These are phyloP conservation scores for Zygosaccharomyces siamensis DNA, from an alignment of 805 yeast species.

Conservation along the genomic window DNA sequence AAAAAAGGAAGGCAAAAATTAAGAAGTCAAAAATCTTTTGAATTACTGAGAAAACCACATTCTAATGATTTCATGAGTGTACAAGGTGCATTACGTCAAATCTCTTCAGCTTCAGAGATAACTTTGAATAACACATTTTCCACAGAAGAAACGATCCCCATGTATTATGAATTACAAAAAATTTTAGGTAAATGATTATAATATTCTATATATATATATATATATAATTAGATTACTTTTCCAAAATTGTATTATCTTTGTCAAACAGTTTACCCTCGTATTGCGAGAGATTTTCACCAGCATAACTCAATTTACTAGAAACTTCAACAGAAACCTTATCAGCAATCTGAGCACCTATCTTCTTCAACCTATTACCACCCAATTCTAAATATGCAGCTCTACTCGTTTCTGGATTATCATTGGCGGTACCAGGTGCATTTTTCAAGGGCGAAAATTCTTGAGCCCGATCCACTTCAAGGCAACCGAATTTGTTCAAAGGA, in stretches of 20 bases:
- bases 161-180: constrained; percentile 28
- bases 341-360: constrained; percentile 61
- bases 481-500: constrained; percentile 68
- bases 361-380: constrained; percentile 67
- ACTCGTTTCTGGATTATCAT: constrained; percentile 84
- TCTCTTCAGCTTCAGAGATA: constrained; percentile 5
- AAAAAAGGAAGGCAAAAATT: constrained; percentile 25
- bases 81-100: constrained; percentile 1
- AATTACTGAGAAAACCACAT: constrained; percentile 18
- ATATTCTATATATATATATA: neutral
- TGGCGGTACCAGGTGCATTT: constrained; percentile 76
- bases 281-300: constrained; percentile 63
- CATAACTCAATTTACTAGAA: constrained; percentile 65
- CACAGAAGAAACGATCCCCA: constrained; percentile 33
- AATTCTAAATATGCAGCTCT: constrained; percentile 57
- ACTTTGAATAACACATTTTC: constrained; percentile 11
- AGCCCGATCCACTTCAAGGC: constrained; percentile 80
- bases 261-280: constrained; percentile 45
- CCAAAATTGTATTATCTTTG: constrained; percentile 26
- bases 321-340: constrained; percentile 63
- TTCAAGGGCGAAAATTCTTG: constrained; percentile 93
- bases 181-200: constrained; percentile 14
- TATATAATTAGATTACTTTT: constrained; percentile 3
- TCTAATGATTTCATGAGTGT: constrained; percentile 2
- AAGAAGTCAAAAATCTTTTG: constrained; percentile 33